A percentile compares a stretch with the other conserved stretches of the same genome.
Conservation (phyloP, 148 eudicot genomes). For the Drosera capensis region DNA sequence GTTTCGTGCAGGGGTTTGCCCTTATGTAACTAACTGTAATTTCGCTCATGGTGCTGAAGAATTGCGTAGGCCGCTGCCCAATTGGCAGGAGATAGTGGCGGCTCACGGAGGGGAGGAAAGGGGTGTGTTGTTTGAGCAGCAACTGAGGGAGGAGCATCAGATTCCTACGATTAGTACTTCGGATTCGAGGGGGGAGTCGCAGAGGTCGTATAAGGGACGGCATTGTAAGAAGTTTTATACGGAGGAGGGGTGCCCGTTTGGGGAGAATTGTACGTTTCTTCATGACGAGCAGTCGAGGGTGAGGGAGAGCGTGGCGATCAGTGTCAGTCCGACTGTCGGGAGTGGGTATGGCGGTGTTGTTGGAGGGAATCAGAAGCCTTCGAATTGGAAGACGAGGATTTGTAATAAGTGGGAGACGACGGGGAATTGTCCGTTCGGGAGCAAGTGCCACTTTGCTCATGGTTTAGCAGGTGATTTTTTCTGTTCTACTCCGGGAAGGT, state of each 20-base stretch:
- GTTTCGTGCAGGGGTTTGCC: constrained; percentile 82
- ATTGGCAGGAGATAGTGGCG: constrained; percentile 96
- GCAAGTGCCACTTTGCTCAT: constrained; percentile 91
- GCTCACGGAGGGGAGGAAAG: constrained; percentile 31
- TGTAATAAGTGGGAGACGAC: constrained; percentile 97
- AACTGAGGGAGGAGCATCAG: constrained; percentile 73
- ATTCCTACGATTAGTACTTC: constrained; percentile 57
- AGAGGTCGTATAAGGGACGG: constrained; percentile 77
- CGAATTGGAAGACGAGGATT: constrained; percentile 92
- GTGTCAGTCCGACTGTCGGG: constrained; percentile 32
- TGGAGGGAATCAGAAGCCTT: constrained; percentile 48
- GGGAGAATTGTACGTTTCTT: constrained; percentile 74
- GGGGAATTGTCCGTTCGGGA: constrained; percentile 93
- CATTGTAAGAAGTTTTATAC: constrained; percentile 87
- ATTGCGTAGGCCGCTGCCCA: constrained; percentile 78
- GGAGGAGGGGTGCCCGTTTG: constrained; percentile 92
- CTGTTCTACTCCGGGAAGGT: not conserved
- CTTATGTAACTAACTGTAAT: constrained; percentile 81
- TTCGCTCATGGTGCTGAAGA: constrained; percentile 91
- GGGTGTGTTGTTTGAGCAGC: constrained; percentile 23
- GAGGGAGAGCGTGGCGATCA: constrained; percentile 60
- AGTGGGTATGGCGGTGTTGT: constrained; percentile 16
- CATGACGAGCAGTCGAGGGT: constrained; percentile 87
- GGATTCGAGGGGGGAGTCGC: constrained; percentile 39
- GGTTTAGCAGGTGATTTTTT: constrained; percentile 26